A percentile compares a stretch with the other conserved stretches of the same genome.
phyloP scores from a whole-genome alignment of 257 asterid species.

The Fraxinus anomala region DNA sequence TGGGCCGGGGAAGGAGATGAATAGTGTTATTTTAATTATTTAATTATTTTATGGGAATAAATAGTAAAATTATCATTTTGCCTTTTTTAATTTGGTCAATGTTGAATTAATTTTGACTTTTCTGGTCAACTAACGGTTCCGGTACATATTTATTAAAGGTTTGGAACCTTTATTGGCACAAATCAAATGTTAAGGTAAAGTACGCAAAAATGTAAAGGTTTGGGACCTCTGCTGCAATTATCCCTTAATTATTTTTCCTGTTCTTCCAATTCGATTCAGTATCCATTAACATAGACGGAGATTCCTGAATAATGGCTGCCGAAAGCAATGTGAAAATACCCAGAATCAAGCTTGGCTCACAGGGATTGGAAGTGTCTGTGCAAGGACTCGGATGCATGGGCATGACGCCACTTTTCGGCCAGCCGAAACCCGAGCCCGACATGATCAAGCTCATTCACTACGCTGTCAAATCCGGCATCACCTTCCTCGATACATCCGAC shows the following conservation, averaged over 20 bases:
- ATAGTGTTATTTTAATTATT: too few species aligned
- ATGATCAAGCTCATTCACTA: conserved; percentile 40
- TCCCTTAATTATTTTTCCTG: not conserved
- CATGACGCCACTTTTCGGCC: conserved; percentile 36
- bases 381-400: conserved; percentile 50
- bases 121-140: too few species aligned
- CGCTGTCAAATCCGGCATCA: conserved; percentile 38
- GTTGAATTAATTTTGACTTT: too few species aligned
- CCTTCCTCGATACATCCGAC: conserved; percentile 42
- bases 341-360: conserved; percentile 38
- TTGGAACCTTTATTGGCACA: too few species aligned
- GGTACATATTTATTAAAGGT: too few species aligned
- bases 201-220: too few species aligned
- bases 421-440: conserved; percentile 31
- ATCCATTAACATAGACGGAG: not conserved
- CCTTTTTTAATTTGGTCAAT: too few species aligned
- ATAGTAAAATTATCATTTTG: too few species aligned
- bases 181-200: too few species aligned
- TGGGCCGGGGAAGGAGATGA: too few species aligned
- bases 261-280: not conserved
- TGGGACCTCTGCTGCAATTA: too few species aligned
- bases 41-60: too few species aligned
- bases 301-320: conserved; percentile 6
- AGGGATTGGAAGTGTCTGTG: conserved; percentile 38
- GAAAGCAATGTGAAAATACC: conserved; percentile 10